Conservation (phyloP, 2,329 filamentous ascomycete genomes). For the Thielaviopsis cerberus region DNA sequence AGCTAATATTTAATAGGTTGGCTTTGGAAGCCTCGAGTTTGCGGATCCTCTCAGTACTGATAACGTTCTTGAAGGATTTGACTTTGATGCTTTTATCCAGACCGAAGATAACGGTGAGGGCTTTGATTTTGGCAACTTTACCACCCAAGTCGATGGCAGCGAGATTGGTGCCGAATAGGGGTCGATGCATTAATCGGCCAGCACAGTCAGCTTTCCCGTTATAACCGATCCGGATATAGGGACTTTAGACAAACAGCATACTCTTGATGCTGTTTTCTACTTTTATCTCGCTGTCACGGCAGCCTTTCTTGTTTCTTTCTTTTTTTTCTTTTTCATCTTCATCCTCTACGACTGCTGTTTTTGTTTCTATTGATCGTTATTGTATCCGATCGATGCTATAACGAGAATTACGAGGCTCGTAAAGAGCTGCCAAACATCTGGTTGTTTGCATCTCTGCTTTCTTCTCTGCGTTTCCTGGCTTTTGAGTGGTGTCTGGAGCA, state of each 20-base stretch:
- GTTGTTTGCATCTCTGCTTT: constrained; percentile 11
- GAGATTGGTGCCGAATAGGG: constrained; percentile 38
- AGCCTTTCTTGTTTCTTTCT: constrained; percentile 8
- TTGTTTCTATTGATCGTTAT: background rate
- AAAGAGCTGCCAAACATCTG: background rate
- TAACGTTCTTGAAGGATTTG: constrained; percentile 47
- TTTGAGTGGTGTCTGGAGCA: constrained; percentile 3
- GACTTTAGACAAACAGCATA: background rate
- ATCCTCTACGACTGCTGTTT: background rate
- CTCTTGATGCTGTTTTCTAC: background rate
- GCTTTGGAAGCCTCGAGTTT: constrained; percentile 34
- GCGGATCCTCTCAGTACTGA: constrained; percentile 33
- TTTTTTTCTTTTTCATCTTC: constrained; percentile 8
- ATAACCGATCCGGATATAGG: background rate
- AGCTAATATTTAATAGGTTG: constrained; percentile 18
- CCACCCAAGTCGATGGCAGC: constrained; percentile 33
- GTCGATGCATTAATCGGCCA: constrained; percentile 3
- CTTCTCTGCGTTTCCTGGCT: constrained; percentile 8
- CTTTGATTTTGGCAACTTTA: constrained; percentile 37
- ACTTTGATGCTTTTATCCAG: constrained; percentile 50
- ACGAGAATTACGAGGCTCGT: background rate
- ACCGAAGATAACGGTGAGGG: constrained; percentile 29
- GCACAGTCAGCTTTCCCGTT: constrained; percentile 5
- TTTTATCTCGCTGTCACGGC: constrained; percentile 1
- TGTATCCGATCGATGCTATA: background rate